Base-by-base conservation (phyloP, 2,329 filamentous ascomycete species). In the Exophiala sideris region DNA sequence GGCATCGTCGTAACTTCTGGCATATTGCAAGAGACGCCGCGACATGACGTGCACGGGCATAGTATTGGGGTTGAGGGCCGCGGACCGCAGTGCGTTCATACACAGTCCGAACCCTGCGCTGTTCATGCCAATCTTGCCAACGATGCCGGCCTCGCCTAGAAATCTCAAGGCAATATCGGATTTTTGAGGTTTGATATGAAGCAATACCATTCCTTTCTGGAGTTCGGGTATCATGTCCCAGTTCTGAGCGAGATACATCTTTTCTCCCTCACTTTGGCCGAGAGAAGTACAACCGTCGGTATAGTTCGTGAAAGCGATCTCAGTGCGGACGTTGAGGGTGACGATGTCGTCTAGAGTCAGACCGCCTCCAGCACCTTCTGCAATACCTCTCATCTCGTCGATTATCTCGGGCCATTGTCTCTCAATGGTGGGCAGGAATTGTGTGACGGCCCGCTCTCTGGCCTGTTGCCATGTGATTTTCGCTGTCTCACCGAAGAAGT, bases 401-500 rank as follows among this genome's bases (percentile, higher is more conserved):
- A 53, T 21, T 20, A 53, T 48, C n/a, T 53, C 50, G 32, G 50
- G 44, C 18, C 24, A 48, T 36, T 35, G 24, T 21, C 24, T 24
- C 34, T 51, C 35, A 11, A 54, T 12, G 12, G 45, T 50, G 5
- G 45, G 51, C 7, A 42, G 21, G 34, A 55, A 50, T 18, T 16
- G 52, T 60, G 50, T 11, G n/a, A 48, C 45, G 51, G 18, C 7
- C 48, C 61, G 40, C 5, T 48, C 16, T 20, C 57, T 56, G 1
- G 62, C 62, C 41, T 54, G 49, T 32, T 48, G 20, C 72, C 72
- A 75, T 45, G 62, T 45, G 57, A 74, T 53, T 2, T 61, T 59
- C 45, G 66, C 70, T 3, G 66, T 66, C 24, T 66, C 58, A 11
- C 59, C 60, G 54, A 73, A 73, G n/a, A 73, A 59, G 0, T 54